phyloP scores from a whole-genome alignment of 805 yeast genomes.

The Saturnispora serradocipensis region DNA sequence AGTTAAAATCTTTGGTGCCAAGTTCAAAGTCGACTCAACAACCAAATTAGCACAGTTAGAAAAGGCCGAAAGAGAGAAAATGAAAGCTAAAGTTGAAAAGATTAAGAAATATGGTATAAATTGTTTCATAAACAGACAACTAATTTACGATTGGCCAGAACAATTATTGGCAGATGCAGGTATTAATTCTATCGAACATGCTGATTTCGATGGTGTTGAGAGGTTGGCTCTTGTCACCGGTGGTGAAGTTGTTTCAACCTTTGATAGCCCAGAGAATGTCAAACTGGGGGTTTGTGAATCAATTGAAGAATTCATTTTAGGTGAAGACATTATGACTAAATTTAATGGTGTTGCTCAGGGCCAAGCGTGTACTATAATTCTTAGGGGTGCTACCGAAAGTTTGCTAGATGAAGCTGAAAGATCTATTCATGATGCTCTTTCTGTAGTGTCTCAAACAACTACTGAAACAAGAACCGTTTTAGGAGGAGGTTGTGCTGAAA shows the following conservation, averaged over 20 bases:
- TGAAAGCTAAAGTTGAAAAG: slow-evolving; percentile 82
- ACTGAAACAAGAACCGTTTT: slow-evolving; percentile 83
- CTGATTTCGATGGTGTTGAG: slow-evolving; percentile 97
- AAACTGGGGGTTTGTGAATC: slow-evolving; percentile 80
- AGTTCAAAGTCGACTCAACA: slow-evolving; percentile 92
- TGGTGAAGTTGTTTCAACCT: slow-evolving; percentile 95
- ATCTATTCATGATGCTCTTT: slow-evolving; percentile 91
- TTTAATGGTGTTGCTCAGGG: slow-evolving; percentile 95
- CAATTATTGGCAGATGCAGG: slow-evolving; percentile 82
- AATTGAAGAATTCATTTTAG: slow-evolving; percentile 88
- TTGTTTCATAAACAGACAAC: slow-evolving; percentile 90
- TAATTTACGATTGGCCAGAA: slow-evolving; percentile 97
- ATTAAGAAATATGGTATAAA: slow-evolving; percentile 74
- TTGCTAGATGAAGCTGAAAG: slow-evolving; percentile 97
- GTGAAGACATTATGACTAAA: slow-evolving; percentile 83
- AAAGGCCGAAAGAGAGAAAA: slow-evolving; percentile 75
- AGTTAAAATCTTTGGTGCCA: slow-evolving; percentile 95
- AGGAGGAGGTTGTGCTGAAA: slow-evolving; percentile 90
- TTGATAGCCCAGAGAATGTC: slow-evolving; percentile 83
- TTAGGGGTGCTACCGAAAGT: slow-evolving; percentile 98
- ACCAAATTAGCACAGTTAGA: slow-evolving; percentile 66
- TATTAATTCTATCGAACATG: slow-evolving; percentile 92
- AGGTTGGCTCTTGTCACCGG: slow-evolving; percentile 94
- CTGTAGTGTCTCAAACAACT: slow-evolving; percentile 92
- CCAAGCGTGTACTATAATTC: slow-evolving; percentile 90